A percentile compares a stretch with the other conserved stretches of the same genome.
phyloP scores from a whole-genome alignment of 2,329 filamentous ascomycete species.

The Scedosporium dehoogii region DNA sequence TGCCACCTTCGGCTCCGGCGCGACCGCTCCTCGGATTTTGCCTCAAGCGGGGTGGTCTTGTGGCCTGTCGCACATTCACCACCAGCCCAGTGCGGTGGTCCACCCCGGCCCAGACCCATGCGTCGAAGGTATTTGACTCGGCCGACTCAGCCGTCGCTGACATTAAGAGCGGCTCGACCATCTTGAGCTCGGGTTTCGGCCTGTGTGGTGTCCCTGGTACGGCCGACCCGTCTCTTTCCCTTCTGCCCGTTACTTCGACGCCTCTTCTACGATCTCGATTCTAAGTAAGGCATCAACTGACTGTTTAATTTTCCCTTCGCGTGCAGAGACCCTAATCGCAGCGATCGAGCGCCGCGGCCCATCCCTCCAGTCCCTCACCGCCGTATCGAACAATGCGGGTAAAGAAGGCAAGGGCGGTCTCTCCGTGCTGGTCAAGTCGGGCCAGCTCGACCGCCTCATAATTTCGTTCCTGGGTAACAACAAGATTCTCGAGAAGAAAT shows the following conservation, averaged over 20 bases:
- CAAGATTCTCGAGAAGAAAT: constrained; percentile 65
- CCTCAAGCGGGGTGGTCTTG: background rate
- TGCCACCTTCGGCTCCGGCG: background rate
- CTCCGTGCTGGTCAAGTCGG: constrained; percentile 56
- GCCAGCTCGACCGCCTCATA: constrained; percentile 63
- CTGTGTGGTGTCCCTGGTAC: constrained; percentile 64
- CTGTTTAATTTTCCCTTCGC: constrained; percentile 3
- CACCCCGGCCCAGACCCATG: background rate
- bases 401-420: constrained; percentile 58
- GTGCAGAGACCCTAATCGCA: constrained; percentile 58
- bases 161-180: constrained; percentile 57
- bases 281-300: background rate
- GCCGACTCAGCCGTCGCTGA: constrained; percentile 63
- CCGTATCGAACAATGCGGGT: constrained; percentile 75
- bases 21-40: background rate
- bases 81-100: constrained; percentile 5
- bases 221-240: constrained; percentile 16
- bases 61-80: constrained; percentile 8
- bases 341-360: constrained; percentile 52
- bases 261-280: too few relatives aligned
- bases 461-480: constrained; percentile 70
- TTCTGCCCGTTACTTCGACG: background rate
- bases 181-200: constrained; percentile 74
- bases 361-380: constrained; percentile 57
- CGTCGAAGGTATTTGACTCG: constrained; percentile 39